phyloP scores from a whole-genome alignment of 139 green algal genomes.

The Chlorella ohadii region DNA sequence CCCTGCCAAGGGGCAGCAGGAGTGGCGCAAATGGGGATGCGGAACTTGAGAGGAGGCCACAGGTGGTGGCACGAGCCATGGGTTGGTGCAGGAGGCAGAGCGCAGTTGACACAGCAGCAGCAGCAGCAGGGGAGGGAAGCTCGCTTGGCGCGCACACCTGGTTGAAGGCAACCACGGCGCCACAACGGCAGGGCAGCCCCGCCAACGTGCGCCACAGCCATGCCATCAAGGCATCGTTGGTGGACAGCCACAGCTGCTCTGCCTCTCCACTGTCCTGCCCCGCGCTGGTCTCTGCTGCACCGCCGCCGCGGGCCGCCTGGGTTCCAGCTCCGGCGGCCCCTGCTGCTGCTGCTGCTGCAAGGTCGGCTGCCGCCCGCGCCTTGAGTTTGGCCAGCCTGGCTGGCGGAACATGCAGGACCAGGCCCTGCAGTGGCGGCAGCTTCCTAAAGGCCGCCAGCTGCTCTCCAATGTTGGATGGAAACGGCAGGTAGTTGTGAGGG shows the following conservation, averaged over 20 bases:
- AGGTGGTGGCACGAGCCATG: too few species aligned
- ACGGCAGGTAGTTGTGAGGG: background rate
- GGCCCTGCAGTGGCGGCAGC: background rate
- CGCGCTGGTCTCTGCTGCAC: background rate
- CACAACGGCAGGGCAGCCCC: background rate
- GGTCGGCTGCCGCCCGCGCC: background rate
- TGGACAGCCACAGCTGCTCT: constrained; percentile 1
- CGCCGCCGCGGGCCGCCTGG: background rate
- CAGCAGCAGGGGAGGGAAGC: too few species aligned
- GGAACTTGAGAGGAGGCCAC: too few species aligned
- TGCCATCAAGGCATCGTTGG: constrained; percentile 6
- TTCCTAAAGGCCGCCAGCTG: background rate
- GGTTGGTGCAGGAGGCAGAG: too few species aligned
- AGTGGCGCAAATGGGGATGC: too few species aligned
- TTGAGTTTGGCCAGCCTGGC: background rate
- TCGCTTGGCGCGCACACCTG: too few species aligned
- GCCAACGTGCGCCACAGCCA: constrained; percentile 2
- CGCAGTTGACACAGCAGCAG: too few species aligned
- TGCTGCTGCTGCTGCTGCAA: background rate
- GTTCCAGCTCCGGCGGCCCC: background rate
- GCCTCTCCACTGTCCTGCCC: background rate
- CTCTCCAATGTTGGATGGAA: background rate
- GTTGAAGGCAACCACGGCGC: background rate
- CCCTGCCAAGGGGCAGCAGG: background rate
- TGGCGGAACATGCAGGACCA: background rate